Percentiles rank a stretch among this genome's conserved stretches.
Evolutionary conservation across 164 flowering plant species (phyloP).

Genomic region (Vitis rotundifolia): DNA sequence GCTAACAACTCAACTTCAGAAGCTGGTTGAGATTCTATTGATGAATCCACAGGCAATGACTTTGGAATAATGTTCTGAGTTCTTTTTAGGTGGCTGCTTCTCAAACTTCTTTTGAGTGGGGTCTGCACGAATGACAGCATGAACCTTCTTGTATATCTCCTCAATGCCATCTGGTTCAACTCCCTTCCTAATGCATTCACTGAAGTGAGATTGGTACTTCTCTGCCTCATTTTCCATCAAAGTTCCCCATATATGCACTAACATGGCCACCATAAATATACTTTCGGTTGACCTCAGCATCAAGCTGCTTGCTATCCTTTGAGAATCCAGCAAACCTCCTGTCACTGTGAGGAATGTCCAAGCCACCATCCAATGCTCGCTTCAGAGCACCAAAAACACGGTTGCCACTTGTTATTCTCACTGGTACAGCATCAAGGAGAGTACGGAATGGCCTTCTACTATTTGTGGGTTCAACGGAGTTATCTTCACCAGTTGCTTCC

Average conservation of each 20-base stretch:
- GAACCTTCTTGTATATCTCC: conserved; percentile 49
- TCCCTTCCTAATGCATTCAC: conserved; percentile 62
- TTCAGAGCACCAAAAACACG: conserved; percentile 79
- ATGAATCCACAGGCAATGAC: conserved; percentile 43
- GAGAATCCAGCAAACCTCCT: conserved; percentile 78
- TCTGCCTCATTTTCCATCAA: conserved; percentile 83
- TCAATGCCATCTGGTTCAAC: conserved; percentile 65
- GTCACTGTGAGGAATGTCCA: conserved; percentile 88
- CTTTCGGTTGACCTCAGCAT: conserved; percentile 79
- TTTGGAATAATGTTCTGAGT: conserved; percentile 30
- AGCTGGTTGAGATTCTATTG: conserved; percentile 11
- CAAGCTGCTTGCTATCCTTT: conserved; percentile 68
- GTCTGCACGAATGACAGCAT: conserved; percentile 54
- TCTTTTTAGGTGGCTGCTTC: conserved; percentile 60
- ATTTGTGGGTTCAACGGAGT: conserved; percentile 70
- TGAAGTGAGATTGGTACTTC: conserved; percentile 77
- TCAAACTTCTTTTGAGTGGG: conserved; percentile 49
- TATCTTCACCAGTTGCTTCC: conserved; percentile 76
- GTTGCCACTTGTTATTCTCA: conserved; percentile 69
- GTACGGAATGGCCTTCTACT: conserved; percentile 79
- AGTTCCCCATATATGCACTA: conserved; percentile 71
- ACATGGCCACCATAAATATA: conserved; percentile 85
- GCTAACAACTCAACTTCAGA: conserved; percentile 24
- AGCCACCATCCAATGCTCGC: conserved; percentile 89
- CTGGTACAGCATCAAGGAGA: conserved; percentile 69